Evolutionary conservation across 2,329 filamentous ascomycete species (phyloP).

Genomic region (Escovopsis sp.): DNA sequence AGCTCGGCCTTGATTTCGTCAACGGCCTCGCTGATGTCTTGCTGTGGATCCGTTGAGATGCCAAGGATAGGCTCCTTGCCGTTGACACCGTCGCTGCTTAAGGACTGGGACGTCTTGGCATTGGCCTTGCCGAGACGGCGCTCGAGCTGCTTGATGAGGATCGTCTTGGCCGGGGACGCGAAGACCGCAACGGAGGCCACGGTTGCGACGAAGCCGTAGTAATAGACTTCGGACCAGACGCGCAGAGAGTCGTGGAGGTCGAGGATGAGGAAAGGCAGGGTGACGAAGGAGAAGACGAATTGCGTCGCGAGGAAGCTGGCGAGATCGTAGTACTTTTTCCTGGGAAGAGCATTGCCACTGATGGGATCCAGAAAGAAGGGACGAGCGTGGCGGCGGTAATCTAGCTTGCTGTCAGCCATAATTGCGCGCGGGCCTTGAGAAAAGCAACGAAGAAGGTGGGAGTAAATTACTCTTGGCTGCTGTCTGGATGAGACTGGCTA

Average conservation of each 20-base stretch:
- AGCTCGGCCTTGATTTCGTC: conserved; percentile 61
- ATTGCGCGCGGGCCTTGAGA: background rate
- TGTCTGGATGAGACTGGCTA: conserved; percentile 84
- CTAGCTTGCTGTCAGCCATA: conserved; percentile 29
- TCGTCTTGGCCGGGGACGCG: conserved; percentile 55
- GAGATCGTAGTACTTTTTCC: conserved; percentile 78
- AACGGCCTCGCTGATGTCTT: conserved; percentile 64
- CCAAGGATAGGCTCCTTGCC: conserved; percentile 54
- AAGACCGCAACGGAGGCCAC: conserved; percentile 57
- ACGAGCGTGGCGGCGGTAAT: conserved; percentile 75
- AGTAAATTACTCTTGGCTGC: conserved; percentile 69
- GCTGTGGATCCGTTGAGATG: conserved; percentile 59
- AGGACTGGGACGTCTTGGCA: conserved; percentile 29
- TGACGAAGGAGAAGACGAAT: conserved; percentile 66
- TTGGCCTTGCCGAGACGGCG: conserved; percentile 33
- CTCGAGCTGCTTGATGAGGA: conserved; percentile 43
- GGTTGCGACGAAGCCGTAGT: conserved; percentile 63
- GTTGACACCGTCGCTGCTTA: conserved; percentile 42
- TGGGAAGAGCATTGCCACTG: conserved; percentile 48
- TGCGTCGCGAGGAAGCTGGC: conserved; percentile 64
- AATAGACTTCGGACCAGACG: conserved; percentile 79
- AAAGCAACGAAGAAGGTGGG: background rate
- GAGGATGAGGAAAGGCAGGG: conserved; percentile 74
- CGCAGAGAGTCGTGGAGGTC: conserved; percentile 52
- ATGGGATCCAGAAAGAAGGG: conserved; percentile 82